Evolutionary conservation across 1,284 basidiomycete species (phyloP), one percentile per base, ranked within the genome.

Genomic region (Pseudozyma thailandica): DNA sequence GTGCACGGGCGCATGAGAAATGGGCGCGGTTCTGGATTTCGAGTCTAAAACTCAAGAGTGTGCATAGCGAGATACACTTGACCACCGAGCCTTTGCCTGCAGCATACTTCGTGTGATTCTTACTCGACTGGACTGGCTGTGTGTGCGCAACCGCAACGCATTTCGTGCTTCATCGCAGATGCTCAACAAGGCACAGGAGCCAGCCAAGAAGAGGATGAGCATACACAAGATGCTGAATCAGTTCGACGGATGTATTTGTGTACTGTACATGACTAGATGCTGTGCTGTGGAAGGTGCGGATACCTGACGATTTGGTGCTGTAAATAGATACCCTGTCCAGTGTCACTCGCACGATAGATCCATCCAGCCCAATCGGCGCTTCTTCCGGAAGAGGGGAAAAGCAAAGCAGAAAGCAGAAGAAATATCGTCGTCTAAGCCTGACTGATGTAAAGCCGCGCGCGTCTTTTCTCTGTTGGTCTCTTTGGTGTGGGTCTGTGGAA

Each of bases 361-460:
- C 31, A 4, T 7, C n/a, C n/a, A 10, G 12, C 31, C 31, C 31
- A 33, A 10, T 33, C 15, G 7, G 12, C n/a, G n/a, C 12, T 16
- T 33, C n/a, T 33, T 16, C 30, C 31, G 12, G 31, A 33, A n/a
- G n/a, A n/a, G n/a, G n/a, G n/a, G n/a, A n/a, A n/a, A n/a, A n/a
- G n/a, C n/a, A n/a, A n/a, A 31, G 3, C 25, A 15, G 42, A 8
- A 27, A 23, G 28, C 31, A 33, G 23, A 16, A 21, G 26, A 12
- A 18, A 28, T 33, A 33, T 21, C 8, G 46, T 48, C 46, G 46
- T 48, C 31, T 26, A 33, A 48, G 31, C 21, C 20, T 48, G 46
- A 48, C 31, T 37, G 33, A 37, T 48, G 46, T 23, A 48, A 48
- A 48, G 46, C 46, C 31, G 46, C 16, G 47, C 35, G 47, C 33